Base-by-base conservation (phyloP, 192 early-diverging fungal genomes). In the Entophlyctis helioformis region DNA sequence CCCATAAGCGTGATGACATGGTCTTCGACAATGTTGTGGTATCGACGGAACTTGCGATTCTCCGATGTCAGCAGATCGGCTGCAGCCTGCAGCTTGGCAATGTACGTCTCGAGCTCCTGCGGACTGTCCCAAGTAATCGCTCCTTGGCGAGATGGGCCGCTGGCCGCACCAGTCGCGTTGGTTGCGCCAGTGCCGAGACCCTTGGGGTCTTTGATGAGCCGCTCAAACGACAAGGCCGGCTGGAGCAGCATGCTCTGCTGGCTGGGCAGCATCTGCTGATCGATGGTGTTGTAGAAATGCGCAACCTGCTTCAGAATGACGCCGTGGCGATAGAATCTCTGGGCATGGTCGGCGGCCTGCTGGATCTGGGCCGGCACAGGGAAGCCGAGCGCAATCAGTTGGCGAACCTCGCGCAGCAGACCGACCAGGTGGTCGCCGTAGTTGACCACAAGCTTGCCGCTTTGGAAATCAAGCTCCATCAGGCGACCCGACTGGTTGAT, bases 211-310 rank as follows among this genome's bases (percentile, higher is more conserved):
- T 67, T 66, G 2, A 76, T 56, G 3, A 76, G 46, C 23, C 59
- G 34, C 46, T 78, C 76, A 56, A 78, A 78, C 2, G 45, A 54
- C n/a, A 74, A 41, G 13, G 76, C 72, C 2, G 51, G 53, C 11
- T 65, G 54, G 12, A 78, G 46, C 6, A 78, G 42, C 72, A 78
- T 72, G 7, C 57, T 50, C 29, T 70, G 67, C 39, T 78, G 76
- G 42, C 54, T 66, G 1, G 66, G 56, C 12, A 76, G 58, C 69
- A 78, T 76, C 47, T 78, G 69, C 36, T 72, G 59, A 35, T 76
- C 70, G 42, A 78, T 78, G 6, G 69, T 76, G 49, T 78, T 78
- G 44, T 78, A 78, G 35, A 78, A 76, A 34, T 78, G 66, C 8
- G 72, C 68, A 9, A 78, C 58, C 48, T 78, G 76, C 48, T 76